phyloP scores from a whole-genome alignment of 2,329 filamentous ascomycete species.

The Diaporthe eres region DNA sequence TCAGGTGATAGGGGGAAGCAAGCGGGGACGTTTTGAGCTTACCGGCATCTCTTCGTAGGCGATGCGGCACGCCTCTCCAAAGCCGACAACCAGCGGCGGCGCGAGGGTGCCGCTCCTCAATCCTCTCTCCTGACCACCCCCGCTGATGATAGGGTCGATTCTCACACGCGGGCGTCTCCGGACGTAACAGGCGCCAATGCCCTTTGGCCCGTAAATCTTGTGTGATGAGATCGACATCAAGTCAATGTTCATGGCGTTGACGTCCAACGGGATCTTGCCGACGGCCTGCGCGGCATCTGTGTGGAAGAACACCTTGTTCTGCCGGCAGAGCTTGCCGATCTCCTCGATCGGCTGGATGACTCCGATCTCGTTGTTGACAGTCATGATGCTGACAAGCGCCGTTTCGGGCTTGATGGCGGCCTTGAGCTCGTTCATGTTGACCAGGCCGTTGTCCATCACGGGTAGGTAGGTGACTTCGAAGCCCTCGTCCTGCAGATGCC shows the following conservation, averaged over 20 bases:
- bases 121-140: constrained; percentile 95
- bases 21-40: constrained; percentile 59
- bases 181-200: constrained; percentile 96
- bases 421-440: constrained; percentile 87
- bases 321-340: constrained; percentile 92
- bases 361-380: constrained; percentile 99
- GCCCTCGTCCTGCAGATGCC: constrained; percentile 96
- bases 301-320: constrained; percentile 97
- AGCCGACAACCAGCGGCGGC: constrained; percentile 89
- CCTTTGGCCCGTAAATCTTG: constrained; percentile 99
- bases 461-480: constrained; percentile 98
- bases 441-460: constrained; percentile 87
- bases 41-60: constrained; percentile 92
- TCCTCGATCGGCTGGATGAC: constrained; percentile 97
- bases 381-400: constrained; percentile 95
- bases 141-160: constrained; percentile 94
- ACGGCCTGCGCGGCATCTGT: constrained; percentile 97
- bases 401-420: constrained; percentile 93
- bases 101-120: constrained; percentile 94
- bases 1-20: constrained; percentile 65
- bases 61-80: constrained; percentile 95
- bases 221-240: constrained; percentile 99
- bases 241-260: constrained; percentile 98
- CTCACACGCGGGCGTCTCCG: constrained; percentile 92
- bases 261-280: constrained; percentile 97